Percentiles rank a stretch among this genome's conserved stretches.
These are phyloP conservation scores for Schoenoplectus tabernaemontani DNA, from an alignment of 202 grass and related monocot species.

Conservation along the genomic window DNA sequence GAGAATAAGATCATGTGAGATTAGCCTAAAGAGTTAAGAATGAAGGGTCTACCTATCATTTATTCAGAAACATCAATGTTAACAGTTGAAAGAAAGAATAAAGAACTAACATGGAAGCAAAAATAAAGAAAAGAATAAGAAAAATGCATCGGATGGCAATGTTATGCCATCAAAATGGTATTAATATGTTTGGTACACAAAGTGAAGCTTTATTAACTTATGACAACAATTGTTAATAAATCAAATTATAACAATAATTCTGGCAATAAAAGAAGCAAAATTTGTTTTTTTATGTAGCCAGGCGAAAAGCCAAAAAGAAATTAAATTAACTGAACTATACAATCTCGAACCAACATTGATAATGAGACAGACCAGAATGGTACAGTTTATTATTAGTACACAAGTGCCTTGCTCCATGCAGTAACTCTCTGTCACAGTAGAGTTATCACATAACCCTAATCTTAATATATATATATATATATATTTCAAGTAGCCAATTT, in stretches of 20 bases:
- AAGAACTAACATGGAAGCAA: background rate
- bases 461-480: too few relatives aligned
- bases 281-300: too few relatives aligned
- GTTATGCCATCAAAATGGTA: background rate
- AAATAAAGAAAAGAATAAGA: background rate
- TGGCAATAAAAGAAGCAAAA: background rate
- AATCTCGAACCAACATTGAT: background rate
- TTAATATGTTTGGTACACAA: background rate
- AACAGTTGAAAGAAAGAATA: background rate
- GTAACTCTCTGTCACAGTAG: background rate
- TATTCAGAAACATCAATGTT: constrained; percentile 8
- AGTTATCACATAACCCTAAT: background rate
- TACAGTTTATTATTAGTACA: background rate
- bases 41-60: background rate
- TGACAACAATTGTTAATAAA: background rate
- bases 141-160: background rate
- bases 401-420: background rate
- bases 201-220: background rate
- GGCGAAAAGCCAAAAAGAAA: too few relatives aligned
- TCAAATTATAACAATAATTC: background rate
- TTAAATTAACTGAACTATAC: background rate
- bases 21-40: background rate
- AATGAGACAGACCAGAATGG: background rate
- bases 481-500: background rate
- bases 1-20: constrained; percentile 16